Percentiles rank a stretch among this genome's conserved stretches.
Conservation (phyloP, 148 eudicot species). For the Chenopodium album region DNA sequence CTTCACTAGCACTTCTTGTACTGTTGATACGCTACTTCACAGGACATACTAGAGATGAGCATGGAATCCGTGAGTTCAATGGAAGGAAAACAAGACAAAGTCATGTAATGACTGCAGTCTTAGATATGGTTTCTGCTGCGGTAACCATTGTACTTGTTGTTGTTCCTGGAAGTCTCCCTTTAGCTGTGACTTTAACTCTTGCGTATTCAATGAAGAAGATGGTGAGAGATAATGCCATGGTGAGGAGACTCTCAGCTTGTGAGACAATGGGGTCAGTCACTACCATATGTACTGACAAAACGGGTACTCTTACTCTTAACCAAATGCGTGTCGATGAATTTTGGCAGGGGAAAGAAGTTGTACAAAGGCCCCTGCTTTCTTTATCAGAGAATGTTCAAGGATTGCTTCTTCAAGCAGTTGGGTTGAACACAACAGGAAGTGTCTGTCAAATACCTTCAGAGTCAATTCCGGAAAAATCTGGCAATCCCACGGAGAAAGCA, state of each 20-base stretch:
- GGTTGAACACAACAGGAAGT: constrained; percentile 16
- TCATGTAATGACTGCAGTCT: constrained; percentile 23
- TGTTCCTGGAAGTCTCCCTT: constrained; percentile 27
- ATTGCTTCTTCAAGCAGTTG: constrained; percentile 16
- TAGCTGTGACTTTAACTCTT: constrained; percentile 31
- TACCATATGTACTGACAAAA: constrained; percentile 24
- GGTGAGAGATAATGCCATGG: constrained; percentile 11
- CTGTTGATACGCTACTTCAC: constrained; percentile 15
- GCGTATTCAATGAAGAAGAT: constrained; percentile 32
- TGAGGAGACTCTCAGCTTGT: too few species aligned
- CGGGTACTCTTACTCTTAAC: constrained; percentile 34
- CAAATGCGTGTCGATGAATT: constrained; percentile 27
- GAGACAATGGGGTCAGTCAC: too few species aligned
- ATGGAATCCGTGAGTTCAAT: constrained; percentile 16
- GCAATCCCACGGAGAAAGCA: constrained; percentile 39
- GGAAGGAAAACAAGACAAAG: constrained; percentile 14
- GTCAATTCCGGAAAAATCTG: constrained; percentile 12
- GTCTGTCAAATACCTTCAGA: neutral
- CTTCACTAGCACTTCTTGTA: constrained; percentile 20
- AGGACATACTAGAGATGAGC: neutral
- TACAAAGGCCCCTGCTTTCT: neutral
- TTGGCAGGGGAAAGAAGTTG: constrained; percentile 18
- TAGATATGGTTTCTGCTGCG: constrained; percentile 23
- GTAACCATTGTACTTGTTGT: constrained; percentile 31
- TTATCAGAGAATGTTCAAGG: neutral